Conservation (phyloP, 768 basidiomycete genomes). For the Hypsizygus marmoreus region DNA sequence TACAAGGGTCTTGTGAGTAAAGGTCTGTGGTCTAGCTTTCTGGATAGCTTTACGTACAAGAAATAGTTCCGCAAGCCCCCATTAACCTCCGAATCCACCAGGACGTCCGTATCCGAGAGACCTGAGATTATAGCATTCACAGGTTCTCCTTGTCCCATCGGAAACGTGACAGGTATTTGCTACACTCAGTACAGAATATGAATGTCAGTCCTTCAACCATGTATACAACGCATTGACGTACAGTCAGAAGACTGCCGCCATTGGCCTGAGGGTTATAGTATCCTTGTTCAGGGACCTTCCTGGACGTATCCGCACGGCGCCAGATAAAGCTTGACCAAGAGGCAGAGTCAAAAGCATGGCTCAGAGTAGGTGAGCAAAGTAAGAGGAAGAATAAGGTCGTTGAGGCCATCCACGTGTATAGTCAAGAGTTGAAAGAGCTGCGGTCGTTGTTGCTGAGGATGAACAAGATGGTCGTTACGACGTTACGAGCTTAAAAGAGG, state of each 20-base stretch:
- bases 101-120: constrained; percentile 69
- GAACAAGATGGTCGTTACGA: background rate
- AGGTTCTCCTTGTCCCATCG: constrained; percentile 81
- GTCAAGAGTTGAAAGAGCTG: constrained; percentile 2
- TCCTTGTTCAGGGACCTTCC: constrained; percentile 51
- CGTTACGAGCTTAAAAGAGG: background rate
- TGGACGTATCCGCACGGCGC: constrained; percentile 19
- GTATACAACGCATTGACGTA: constrained; percentile 35
- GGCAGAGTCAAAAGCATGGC: constrained; percentile 11
- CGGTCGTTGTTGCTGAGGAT: background rate
- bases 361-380: constrained; percentile 28
- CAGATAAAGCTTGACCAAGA: constrained; percentile 1
- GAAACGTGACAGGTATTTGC: constrained; percentile 60
- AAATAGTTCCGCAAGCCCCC: constrained; percentile 86
- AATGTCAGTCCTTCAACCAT: background rate
- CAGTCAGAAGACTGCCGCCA: constrained; percentile 75
- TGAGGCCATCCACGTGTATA: constrained; percentile 18
- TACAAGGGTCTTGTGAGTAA: constrained; percentile 22
- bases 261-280: constrained; percentile 56
- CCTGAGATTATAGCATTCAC: constrained; percentile 81
- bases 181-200: constrained; percentile 23
- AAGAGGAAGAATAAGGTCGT: constrained; percentile 30
- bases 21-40: too few relatives aligned
- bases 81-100: constrained; percentile 55
- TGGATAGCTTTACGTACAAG: constrained; percentile 49